phyloP scores from a whole-genome alignment of 129 eudicot genomes.

The Helianthus annuus region DNA sequence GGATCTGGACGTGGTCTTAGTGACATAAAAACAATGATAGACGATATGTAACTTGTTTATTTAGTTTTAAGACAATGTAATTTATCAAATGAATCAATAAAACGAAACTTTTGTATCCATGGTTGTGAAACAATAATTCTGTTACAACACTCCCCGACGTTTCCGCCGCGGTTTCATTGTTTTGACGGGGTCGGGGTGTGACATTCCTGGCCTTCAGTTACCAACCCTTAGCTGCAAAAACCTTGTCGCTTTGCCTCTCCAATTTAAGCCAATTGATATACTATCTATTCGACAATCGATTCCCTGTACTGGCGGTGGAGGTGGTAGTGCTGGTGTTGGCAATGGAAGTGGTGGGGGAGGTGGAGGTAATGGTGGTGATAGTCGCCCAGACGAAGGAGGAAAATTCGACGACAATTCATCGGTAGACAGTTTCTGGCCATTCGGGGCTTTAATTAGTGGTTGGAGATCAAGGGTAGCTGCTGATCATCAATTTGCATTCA shows the following conservation, averaged over 20 bases:
- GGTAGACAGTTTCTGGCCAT: slow-evolving; percentile 27
- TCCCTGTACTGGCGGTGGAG: slow-evolving; percentile 10
- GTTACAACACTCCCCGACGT: too few relatives aligned
- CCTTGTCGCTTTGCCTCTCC: slow-evolving; percentile 8
- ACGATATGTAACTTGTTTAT: too few relatives aligned
- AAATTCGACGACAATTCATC: slow-evolving; percentile 37
- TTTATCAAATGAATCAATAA: too few relatives aligned
- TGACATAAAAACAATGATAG: too few relatives aligned
- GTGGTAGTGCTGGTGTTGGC: slow-evolving; percentile 23
- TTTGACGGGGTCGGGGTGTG: too few relatives aligned
- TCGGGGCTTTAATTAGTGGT: slow-evolving; percentile 38
- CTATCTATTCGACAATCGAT: slow-evolving; percentile 21
- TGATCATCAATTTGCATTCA: slow-evolving; percentile 42
- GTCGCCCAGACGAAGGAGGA: slow-evolving; percentile 28
- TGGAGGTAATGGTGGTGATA: slow-evolving; percentile 19
- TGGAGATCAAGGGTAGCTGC: slow-evolving; percentile 43
- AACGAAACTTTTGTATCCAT: too few relatives aligned
- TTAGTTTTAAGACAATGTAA: too few relatives aligned
- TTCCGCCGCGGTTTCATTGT: too few relatives aligned
- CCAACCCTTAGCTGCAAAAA: slow-evolving; percentile 22
- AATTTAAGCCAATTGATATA: slow-evolving; percentile 10
- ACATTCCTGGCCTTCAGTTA: slow-evolving; percentile 21
- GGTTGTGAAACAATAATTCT: too few relatives aligned
- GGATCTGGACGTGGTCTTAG: too few relatives aligned
- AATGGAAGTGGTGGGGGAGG: slow-evolving; percentile 4